phyloP scores from a whole-genome alignment of 176 grass and related monocot species.

The Eleusine coracana region DNA sequence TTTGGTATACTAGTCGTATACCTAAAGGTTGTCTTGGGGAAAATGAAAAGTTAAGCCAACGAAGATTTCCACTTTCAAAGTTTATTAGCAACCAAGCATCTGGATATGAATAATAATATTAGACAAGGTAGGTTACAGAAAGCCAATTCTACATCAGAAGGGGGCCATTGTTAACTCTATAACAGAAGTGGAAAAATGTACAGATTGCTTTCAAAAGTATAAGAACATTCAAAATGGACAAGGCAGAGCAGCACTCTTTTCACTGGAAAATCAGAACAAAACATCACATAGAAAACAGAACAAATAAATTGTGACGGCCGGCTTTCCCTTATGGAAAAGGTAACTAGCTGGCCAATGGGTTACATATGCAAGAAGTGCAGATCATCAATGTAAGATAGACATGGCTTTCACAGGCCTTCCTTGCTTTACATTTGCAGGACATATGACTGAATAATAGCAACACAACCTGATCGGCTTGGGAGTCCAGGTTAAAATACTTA shows the following conservation, averaged over 20 bases:
- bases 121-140: constrained; percentile 17
- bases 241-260: background rate
- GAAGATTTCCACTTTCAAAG: background rate
- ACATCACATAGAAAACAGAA: background rate
- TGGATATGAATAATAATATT: background rate
- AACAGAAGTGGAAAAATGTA: background rate
- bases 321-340: background rate
- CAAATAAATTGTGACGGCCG: background rate
- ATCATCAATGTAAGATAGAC: constrained; percentile 4
- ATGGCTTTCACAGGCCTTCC: background rate
- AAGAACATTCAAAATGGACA: background rate
- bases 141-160: constrained; percentile 21
- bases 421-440: background rate
- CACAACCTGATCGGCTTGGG: background rate
- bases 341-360: background rate
- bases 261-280: background rate
- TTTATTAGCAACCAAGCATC: constrained; percentile 3
- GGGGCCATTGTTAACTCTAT: constrained; percentile 3
- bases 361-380: background rate
- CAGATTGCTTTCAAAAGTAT: constrained; percentile 1
- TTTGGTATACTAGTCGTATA: background rate
- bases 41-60: background rate
- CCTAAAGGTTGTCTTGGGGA: background rate
- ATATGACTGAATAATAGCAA: constrained; percentile 23
- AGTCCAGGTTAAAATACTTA: background rate